Base-by-base conservation (phyloP, 78 protist species). In the Parvularia atlantis region DNA sequence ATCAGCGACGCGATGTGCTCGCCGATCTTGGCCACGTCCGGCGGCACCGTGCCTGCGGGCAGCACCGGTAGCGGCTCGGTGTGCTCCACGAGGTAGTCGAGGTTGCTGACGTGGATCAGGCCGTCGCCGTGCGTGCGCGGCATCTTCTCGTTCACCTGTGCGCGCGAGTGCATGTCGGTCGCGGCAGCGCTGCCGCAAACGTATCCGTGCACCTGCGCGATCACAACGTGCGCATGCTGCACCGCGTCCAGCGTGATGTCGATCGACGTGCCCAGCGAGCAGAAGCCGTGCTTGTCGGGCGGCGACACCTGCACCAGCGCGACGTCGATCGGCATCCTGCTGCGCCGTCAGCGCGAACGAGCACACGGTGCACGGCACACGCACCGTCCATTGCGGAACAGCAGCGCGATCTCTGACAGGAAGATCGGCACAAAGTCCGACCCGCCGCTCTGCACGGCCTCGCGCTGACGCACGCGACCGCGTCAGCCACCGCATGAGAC, bases 51-150 rank as follows among this genome's bases (percentile, higher is more conserved):
- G 13, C 22, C 36, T 9, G 31, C 14, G 10, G 40, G 35, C 22
- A 22, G 57, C 54, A 16, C 28, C 1, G 75, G 76, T 69, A 77
- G 41, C 30, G 54, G 56, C 16, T 6, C 20, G 30, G 56, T 64
- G 59, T 39, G 48, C 31, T 56, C 30, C 22, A 68, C 73, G 11
- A 77, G 1, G 28, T 1, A 11, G 30, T 71, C 70, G 22, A 79
- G 1, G 53, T 52, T 50, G 48, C 30, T 17, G 6, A 62, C 41
- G 33, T 71, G 83, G 58, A 78, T 7, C 33, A 52, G 9, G 16
- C 76, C 63, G 36, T 31, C 68, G 64, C 85, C 85, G 48, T 63
- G 74, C 28, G 75, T 48, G 30, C 74, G 56, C n/a, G 85, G 85
- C 30, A 73, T 41, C 52, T 72, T 44, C 22, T n/a, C 10, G 75